Conservation (phyloP, 2,329 filamentous ascomycete species). For the Aspergillus neotritici region DNA sequence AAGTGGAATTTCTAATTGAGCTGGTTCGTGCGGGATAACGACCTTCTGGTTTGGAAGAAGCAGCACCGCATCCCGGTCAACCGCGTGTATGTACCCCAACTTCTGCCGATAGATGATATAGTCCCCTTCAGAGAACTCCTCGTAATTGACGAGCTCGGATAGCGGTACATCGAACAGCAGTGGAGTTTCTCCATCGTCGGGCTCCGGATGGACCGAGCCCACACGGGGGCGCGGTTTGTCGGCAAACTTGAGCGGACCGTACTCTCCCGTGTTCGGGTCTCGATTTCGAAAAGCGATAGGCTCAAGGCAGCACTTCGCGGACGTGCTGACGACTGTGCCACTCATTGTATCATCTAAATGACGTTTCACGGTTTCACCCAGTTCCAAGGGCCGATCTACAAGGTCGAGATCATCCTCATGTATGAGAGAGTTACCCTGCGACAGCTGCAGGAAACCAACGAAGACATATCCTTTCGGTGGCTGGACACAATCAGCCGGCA, state of each 20-base stretch:
- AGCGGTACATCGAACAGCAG: constrained; percentile 39
- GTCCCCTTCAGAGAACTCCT: constrained; percentile 47
- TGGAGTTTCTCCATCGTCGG: constrained; percentile 3
- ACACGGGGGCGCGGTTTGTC: constrained; percentile 7
- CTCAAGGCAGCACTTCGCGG: constrained; percentile 42
- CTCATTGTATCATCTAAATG: constrained; percentile 45
- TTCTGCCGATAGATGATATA: constrained; percentile 52
- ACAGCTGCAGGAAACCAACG: constrained; percentile 36
- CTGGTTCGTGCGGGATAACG: constrained; percentile 47
- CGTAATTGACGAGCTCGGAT: constrained; percentile 42
- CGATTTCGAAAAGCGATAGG: constrained; percentile 21
- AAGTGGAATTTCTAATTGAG: constrained; percentile 39
- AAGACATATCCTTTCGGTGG: constrained; percentile 50
- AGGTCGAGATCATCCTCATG: constrained; percentile 44
- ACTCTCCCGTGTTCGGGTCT: constrained; percentile 19
- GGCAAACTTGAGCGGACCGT: constrained; percentile 17
- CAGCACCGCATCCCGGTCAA: constrained; percentile 47
- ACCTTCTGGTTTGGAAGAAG: constrained; percentile 49
- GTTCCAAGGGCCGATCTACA: constrained; percentile 49
- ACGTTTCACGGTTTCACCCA: constrained; percentile 53
- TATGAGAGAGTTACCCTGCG: constrained; percentile 39
- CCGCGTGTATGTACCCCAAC: constrained; percentile 50
- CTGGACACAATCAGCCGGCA: constrained; percentile 10
- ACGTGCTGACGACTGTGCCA: constrained; percentile 50
- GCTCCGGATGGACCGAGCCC: not conserved